Conservation (phyloP, 2,329 filamentous ascomycete species). For the Sphaerulina vaccinii region DNA sequence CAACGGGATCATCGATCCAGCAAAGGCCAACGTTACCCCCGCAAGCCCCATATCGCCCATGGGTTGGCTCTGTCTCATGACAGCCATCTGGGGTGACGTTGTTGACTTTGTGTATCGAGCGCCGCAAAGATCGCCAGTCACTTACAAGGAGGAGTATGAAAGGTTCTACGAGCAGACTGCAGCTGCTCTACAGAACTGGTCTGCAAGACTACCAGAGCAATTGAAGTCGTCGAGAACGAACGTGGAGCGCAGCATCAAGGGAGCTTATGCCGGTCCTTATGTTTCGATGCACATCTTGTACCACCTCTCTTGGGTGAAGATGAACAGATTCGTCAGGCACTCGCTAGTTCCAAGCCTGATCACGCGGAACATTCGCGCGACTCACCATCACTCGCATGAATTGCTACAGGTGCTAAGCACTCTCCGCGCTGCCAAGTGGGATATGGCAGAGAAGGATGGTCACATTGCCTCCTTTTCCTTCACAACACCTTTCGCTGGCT, state of each 20-base stretch:
- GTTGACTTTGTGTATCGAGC: slow-evolving; percentile 59
- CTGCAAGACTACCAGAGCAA: slow-evolving; percentile 54
- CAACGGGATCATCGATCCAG: slow-evolving; percentile 47
- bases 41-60: slow-evolving; percentile 51
- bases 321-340: slow-evolving; percentile 60
- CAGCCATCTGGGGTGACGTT: slow-evolving; percentile 65
- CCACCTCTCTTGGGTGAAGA: slow-evolving; percentile 61
- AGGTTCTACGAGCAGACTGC: slow-evolving; percentile 54
- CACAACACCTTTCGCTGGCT: slow-evolving; percentile 57
- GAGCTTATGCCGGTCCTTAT: slow-evolving; percentile 58
- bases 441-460: slow-evolving; percentile 21
- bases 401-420: slow-evolving; percentile 46
- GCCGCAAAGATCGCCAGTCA: slow-evolving; percentile 44
- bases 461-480: slow-evolving; percentile 48
- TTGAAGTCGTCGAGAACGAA: slow-evolving; percentile 58
- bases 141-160: slow-evolving; percentile 50
- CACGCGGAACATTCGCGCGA: slow-evolving; percentile 49
- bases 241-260: slow-evolving; percentile 55
- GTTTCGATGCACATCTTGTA: slow-evolving; percentile 67
- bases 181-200: slow-evolving; percentile 59
- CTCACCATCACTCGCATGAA: slow-evolving; percentile 54
- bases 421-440: slow-evolving; percentile 24
- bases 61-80: slow-evolving; percentile 61
- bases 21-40: slow-evolving; percentile 36
- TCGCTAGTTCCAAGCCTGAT: slow-evolving; percentile 45